A percentile compares a stretch with the other conserved stretches of the same genome.
Conservation (phyloP, 257 asterid species). For the Petrea volubilis region DNA sequence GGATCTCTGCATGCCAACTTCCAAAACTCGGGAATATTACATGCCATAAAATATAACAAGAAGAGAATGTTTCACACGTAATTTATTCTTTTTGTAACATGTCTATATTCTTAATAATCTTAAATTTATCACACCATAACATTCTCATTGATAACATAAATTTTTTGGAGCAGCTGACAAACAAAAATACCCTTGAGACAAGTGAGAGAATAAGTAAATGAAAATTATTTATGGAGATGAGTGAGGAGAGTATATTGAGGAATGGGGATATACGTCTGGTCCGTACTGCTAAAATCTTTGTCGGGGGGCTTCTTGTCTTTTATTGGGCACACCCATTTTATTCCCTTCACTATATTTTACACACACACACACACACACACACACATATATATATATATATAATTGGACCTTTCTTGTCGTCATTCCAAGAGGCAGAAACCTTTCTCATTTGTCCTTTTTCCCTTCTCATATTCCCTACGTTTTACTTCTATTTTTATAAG, state of each 20-base stretch:
- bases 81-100: background rate
- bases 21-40: slow-evolving; percentile 20
- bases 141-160: background rate
- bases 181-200: slow-evolving; percentile 9
- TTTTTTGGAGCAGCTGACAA: background rate
- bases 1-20: slow-evolving; percentile 4
- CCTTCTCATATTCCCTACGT: slow-evolving; percentile 6
- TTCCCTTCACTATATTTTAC: background rate
- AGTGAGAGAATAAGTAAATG: background rate
- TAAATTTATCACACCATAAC: background rate
- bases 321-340: background rate
- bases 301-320: slow-evolving; percentile 28
- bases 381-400: too few species aligned
- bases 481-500: background rate
- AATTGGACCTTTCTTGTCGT: too few species aligned
- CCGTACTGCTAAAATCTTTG: slow-evolving; percentile 29
- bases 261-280: slow-evolving; percentile 19
- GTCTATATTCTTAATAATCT: background rate
- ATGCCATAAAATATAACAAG: slow-evolving; percentile 6
- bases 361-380: too few species aligned
- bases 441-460: slow-evolving; percentile 17
- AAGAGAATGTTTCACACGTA: slow-evolving; percentile 16
- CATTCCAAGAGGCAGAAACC: background rate
- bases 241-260: slow-evolving; percentile 15
- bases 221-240: background rate